Evolutionary conservation across 164 flowering plant species (phyloP).

Genomic region (Berberis thunbergii): DNA sequence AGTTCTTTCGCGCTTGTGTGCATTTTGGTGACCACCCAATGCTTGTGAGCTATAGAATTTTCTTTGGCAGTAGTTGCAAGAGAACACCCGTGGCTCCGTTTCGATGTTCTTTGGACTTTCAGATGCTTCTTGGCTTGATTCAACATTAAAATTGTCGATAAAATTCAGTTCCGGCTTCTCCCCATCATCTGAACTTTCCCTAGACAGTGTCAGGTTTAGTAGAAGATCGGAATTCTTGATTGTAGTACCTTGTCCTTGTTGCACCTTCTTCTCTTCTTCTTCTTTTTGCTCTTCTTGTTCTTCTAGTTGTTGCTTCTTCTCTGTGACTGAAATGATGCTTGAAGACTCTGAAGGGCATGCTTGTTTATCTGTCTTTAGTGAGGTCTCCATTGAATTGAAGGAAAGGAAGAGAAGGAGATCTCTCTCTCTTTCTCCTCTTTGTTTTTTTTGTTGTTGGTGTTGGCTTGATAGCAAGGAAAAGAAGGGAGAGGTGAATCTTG

Average conservation of each 20-base stretch:
- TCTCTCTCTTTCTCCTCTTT: background rate
- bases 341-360: conserved; percentile 16
- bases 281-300: conserved; percentile 7
- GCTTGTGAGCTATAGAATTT: conserved; percentile 81
- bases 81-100: conserved; percentile 48
- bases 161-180: conserved; percentile 44
- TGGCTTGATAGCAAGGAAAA: background rate
- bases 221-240: conserved; percentile 7
- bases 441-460: background rate
- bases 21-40: conserved; percentile 74
- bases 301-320: conserved; percentile 8
- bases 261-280: conserved; percentile 5
- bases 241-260: conserved; percentile 1
- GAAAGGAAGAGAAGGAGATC: background rate
- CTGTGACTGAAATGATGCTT: conserved; percentile 18
- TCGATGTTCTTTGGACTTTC: conserved; percentile 21
- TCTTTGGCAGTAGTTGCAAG: conserved; percentile 76
- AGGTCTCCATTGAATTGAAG: background rate
- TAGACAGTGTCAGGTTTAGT: conserved; percentile 31
- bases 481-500: background rate
- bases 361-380: background rate
- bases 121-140: conserved; percentile 15
- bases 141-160: conserved; percentile 30
- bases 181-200: conserved; percentile 8
- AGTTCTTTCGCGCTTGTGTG: conserved; percentile 67